Evolutionary conservation across 139 green algal species (phyloP).

Genomic region (Chlamydomonas asymmetrica): DNA sequence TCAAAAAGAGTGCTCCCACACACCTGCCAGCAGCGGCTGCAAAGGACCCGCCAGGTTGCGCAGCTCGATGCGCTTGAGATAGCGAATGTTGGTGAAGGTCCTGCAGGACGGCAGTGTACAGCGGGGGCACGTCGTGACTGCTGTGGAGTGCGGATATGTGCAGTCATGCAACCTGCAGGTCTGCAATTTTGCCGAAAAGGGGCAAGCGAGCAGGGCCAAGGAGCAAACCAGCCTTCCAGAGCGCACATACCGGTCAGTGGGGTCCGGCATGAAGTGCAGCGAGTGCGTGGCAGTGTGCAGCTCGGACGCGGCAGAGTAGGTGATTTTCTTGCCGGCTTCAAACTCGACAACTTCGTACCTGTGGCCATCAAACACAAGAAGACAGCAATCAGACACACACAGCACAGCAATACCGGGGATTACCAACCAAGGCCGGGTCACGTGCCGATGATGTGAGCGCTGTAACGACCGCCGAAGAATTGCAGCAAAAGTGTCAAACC

Average conservation of each 20-base stretch:
- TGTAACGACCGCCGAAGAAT: not conserved
- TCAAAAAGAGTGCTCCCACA: too few relatives aligned
- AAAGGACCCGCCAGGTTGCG: constrained; percentile 3
- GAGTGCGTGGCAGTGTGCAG: constrained; percentile 12
- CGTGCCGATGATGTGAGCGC: not conserved
- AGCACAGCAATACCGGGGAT: not conserved
- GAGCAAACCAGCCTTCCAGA: not conserved
- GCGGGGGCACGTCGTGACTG: not conserved
- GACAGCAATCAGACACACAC: not conserved
- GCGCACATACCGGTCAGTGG: not conserved
- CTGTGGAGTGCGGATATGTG: not conserved
- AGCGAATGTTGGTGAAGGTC: constrained; percentile 28
- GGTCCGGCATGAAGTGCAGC: constrained; percentile 23
- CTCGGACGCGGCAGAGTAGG: not conserved
- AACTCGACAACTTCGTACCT: constrained; percentile 24
- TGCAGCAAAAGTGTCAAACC: not conserved
- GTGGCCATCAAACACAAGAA: too few relatives aligned
- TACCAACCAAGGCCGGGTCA: not conserved
- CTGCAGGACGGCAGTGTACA: not conserved
- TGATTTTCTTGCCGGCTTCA: constrained; percentile 8
- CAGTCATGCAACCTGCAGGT: not conserved
- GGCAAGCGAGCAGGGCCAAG: not conserved
- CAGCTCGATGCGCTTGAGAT: constrained; percentile 22
- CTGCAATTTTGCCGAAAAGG: not conserved
- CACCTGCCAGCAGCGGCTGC: constrained; percentile 13